These are phyloP conservation scores for Mortierella sp. DNA, from an alignment of 371 early-diverging fungal genomes.

Conservation along the genomic window DNA sequence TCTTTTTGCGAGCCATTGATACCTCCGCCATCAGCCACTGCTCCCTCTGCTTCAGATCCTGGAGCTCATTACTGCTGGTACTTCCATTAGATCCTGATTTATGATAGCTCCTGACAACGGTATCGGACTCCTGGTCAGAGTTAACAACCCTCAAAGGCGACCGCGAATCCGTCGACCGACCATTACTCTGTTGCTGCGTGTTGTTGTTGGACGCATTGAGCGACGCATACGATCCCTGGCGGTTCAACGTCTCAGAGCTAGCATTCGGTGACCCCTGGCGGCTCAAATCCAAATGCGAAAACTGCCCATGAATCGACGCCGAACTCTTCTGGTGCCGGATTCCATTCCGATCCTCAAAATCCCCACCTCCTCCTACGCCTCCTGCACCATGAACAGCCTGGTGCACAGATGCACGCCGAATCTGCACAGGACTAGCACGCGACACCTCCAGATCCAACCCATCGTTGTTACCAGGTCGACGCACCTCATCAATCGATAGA, in stretches of 20 bases:
- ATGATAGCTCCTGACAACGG: not conserved
- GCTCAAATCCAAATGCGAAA: constrained; percentile 26
- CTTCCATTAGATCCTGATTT: not conserved
- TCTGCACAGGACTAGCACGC: not conserved
- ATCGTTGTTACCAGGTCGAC: constrained; percentile 12
- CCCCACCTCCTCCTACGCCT: not conserved
- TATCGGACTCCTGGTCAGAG: constrained; percentile 8
- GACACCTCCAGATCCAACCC: constrained; percentile 5
- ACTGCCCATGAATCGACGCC: constrained; percentile 20
- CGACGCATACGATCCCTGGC: constrained; percentile 21
- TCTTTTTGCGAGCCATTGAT: constrained; percentile 48
- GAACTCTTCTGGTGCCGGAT: constrained; percentile 1
- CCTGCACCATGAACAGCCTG: not conserved
- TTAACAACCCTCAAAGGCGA: constrained; percentile 17
- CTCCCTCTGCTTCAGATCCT: constrained; percentile 47
- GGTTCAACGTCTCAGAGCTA: constrained; percentile 22
- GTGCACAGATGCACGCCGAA: constrained; percentile 6
- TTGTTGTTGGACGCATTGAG: not conserved
- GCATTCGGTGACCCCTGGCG: constrained; percentile 42
- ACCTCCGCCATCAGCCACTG: constrained; percentile 53
- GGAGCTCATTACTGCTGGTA: constrained; percentile 26
- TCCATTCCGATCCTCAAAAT: not conserved
- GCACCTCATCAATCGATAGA: constrained; percentile 17
- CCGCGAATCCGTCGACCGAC: constrained; percentile 10
- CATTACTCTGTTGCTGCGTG: not conserved